Percentiles rank a stretch among this genome's conserved stretches.
Conservation (phyloP, 371 early-diverging fungal species). For the Quaeritorhiza haematococci region DNA sequence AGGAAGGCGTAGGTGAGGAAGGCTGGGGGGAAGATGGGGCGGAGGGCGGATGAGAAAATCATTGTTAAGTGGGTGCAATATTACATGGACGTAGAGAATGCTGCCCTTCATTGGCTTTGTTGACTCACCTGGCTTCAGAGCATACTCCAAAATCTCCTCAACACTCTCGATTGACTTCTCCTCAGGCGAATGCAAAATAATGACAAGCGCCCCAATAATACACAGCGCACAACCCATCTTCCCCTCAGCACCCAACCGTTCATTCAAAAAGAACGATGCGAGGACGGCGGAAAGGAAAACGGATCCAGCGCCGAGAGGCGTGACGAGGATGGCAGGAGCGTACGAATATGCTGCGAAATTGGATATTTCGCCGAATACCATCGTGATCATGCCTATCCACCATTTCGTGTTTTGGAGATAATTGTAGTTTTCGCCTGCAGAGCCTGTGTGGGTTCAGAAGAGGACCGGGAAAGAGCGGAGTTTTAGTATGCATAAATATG, state of each 20-base stretch:
- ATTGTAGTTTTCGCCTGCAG: slow-evolving; percentile 72
- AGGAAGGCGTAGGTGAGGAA: slow-evolving; percentile 72
- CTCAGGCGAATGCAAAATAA: slow-evolving; percentile 85
- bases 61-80: not conserved
- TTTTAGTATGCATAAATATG: too few relatives aligned
- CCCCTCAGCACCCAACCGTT: slow-evolving; percentile 75
- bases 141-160: slow-evolving; percentile 71
- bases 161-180: slow-evolving; percentile 74
- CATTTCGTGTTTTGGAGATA: slow-evolving; percentile 82
- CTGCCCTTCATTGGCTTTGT: too few relatives aligned
- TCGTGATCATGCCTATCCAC: slow-evolving; percentile 89
- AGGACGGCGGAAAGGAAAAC: slow-evolving; percentile 82
- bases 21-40: slow-evolving; percentile 29
- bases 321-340: slow-evolving; percentile 88
- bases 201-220: slow-evolving; percentile 80
- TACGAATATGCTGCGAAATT: slow-evolving; percentile 94
- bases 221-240: slow-evolving; percentile 88
- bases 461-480: too few relatives aligned
- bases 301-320: slow-evolving; percentile 82
- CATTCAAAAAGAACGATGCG: slow-evolving; percentile 85
- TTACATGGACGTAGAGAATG: not conserved
- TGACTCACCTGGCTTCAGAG: slow-evolving; percentile 65
- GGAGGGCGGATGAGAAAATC: too few relatives aligned
- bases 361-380: slow-evolving; percentile 84
- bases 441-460: too few relatives aligned